A percentile compares a stretch with the other conserved stretches of the same genome.
These are phyloP conservation scores for Linnemannia elongata DNA, from an alignment of 192 early-diverging fungal species.

Conservation along the genomic window DNA sequence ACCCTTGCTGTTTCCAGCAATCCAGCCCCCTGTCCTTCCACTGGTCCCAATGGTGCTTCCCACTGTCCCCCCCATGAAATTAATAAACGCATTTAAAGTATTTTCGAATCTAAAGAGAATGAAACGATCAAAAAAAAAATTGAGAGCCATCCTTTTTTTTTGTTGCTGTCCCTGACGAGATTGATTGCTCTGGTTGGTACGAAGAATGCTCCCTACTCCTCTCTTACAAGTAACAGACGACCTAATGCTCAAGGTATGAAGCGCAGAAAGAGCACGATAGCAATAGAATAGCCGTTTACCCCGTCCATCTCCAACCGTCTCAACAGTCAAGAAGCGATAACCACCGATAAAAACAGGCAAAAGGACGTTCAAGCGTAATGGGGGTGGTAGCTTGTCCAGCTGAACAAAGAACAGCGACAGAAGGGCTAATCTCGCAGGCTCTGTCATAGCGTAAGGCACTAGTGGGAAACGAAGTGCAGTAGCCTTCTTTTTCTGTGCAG, in stretches of 20 bases:
- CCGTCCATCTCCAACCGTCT: background rate
- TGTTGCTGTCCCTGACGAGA: background rate
- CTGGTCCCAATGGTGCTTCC: background rate
- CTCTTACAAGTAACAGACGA: background rate
- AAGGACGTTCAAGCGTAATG: background rate
- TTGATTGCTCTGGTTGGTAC: constrained; percentile 6
- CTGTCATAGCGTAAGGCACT: background rate
- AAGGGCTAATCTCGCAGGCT: background rate
- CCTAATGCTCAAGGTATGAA: background rate
- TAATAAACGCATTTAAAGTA: constrained; percentile 4
- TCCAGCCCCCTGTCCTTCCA: background rate
- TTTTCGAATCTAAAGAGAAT: background rate
- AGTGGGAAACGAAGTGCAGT: constrained; percentile 7
- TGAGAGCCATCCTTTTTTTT: constrained; percentile 5
- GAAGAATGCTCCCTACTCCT: background rate
- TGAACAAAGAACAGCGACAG: background rate
- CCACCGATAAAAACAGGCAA: background rate
- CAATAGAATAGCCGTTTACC: constrained; percentile 8
- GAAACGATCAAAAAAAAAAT: background rate
- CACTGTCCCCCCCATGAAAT: background rate
- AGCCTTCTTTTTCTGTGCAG: background rate
- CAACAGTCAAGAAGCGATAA: background rate
- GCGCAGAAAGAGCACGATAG: background rate
- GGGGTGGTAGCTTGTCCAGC: background rate
- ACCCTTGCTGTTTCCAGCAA: background rate